These are phyloP conservation scores for Macrophomina phaseolina DNA, from an alignment of 2,329 filamentous ascomycete genomes.

Conservation along the genomic window DNA sequence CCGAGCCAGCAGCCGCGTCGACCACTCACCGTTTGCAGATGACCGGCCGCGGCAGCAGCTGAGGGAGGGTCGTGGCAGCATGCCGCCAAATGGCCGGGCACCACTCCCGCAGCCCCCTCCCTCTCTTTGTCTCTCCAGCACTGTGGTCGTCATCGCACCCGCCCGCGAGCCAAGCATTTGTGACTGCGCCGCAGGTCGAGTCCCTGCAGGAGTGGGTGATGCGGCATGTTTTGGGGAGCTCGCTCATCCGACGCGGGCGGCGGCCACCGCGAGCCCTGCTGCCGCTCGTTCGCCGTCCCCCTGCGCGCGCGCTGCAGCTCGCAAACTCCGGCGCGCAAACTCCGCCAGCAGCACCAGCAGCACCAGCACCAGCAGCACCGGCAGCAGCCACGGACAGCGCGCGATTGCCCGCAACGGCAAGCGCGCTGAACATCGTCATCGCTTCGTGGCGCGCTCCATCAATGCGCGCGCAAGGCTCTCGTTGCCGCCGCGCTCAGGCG, in stretches of 20 bases:
- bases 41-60: neutral
- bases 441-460: neutral
- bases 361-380: no score
- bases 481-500: neutral
- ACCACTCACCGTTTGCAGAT: conserved; percentile 8
- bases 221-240: neutral
- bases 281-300: neutral
- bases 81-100: conserved; percentile 19
- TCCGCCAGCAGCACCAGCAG: neutral
- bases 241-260: neutral
- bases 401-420: neutral
- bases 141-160: neutral
- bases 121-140: neutral
- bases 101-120: neutral
- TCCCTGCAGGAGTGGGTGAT: conserved; percentile 5
- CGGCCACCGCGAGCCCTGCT: neutral
- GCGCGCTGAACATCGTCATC: conserved; percentile 7
- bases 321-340: conserved; percentile 20
- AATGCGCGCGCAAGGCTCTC: neutral
- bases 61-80: conserved; percentile 11
- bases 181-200: conserved; percentile 14
- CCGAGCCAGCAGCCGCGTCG: neutral
- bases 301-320: neutral
- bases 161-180: conserved; percentile 15
- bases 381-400: neutral